Base-by-base conservation (phyloP, 768 basidiomycete genomes). In the Termitomyces sp. region DNA sequence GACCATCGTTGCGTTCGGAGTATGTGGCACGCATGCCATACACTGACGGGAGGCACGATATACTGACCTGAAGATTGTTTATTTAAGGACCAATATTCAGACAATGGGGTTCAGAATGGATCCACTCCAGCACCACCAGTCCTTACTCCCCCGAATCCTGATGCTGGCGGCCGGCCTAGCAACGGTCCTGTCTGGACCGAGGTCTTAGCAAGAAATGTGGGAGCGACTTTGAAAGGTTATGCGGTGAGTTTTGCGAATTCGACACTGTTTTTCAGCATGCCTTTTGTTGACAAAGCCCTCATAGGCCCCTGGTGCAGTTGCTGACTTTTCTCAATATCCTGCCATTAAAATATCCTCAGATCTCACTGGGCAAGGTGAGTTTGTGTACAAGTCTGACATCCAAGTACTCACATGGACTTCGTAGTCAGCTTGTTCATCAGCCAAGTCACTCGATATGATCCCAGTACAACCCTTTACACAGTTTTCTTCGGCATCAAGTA, bases 401-500 rank as follows among this genome's bases (percentile, higher is more conserved):
- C 4, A 35, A 34, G 23, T 45, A 37, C 16, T 46, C 6, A 47
- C 52, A 53, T 38, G 53, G 25, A 27, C 11, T 6, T 12, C 44
- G 6, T 44, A 71, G 67, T 64, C 32, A 64, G 66, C 48, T 50
- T 56, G 25, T 66, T 66, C 40, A 66, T 62, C 10, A 48, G 51
- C n/a, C 63, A 65, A 56, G 32, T 74, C 1, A 58, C 17, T 25
- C 56, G 21, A 45, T 49, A 48, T 35, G 69, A 79, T 54, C 71
- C 76, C 0, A 65, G 71, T 5, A 76, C 75, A 2, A 82, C 82
- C 6, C 70, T 84, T 7, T 83, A 82, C 50, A 70, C 74, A 0
- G 57, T 78, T 10, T 84, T 83, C 69, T 80, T 83, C 59, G 82
- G 82, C 12, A 82, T 82, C 44, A 78, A 76, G 78, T 81, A 47